Evolutionary conservation across 495 filamentous ascomycete genomes (phyloP), one percentile per base, ranked within the genome.

Genomic region (Aspergillus conjunctus): DNA sequence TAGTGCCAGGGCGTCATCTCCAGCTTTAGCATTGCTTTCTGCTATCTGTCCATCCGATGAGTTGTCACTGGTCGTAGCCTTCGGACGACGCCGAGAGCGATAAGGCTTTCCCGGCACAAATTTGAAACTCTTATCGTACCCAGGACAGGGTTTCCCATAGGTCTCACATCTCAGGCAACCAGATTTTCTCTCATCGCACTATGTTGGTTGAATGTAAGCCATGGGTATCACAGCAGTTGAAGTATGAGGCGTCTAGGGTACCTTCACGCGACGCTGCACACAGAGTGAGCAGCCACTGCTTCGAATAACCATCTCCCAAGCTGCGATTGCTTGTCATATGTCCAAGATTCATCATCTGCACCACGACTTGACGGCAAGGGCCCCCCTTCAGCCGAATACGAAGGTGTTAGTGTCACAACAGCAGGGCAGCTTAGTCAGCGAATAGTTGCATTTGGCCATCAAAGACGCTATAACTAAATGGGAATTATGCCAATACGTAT

Each of bases 211-310:
- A 26, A 3, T 51, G 31, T 69, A 26, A 67, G 60, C 51, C 60
- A 22, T 9, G 32, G 32, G 4, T 15, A 11, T 17, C 7, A 21
- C 14, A 26, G 5, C 26, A 5, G 15, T 11, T 18, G 21, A n/a
- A 15, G 1, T 1, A 7, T 18, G 20, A 34, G 10, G n/a, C 37
- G 14, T n/a, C 22, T 8, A 10, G 12, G n/a, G 0, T 58, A 74
- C 70, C 41, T 75, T 77, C 26, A 77, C 68, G 46, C 73, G 66
- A 33, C 71, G 71, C 43, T 71, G 67, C 17, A 77, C 69, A 56
- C 72, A 76, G 3, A 66, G 67, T 3, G 56, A 87, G 66, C 75
- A 91, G 57, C 66, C 84, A 82, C 60, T 90, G 77, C 57, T 84
- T 79, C 53, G 81, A 81, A 50, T 85, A 79, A 58, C 88, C 60